Base-by-base conservation (phyloP, 768 basidiomycete genomes). In the Pisolithus tinctorius region DNA sequence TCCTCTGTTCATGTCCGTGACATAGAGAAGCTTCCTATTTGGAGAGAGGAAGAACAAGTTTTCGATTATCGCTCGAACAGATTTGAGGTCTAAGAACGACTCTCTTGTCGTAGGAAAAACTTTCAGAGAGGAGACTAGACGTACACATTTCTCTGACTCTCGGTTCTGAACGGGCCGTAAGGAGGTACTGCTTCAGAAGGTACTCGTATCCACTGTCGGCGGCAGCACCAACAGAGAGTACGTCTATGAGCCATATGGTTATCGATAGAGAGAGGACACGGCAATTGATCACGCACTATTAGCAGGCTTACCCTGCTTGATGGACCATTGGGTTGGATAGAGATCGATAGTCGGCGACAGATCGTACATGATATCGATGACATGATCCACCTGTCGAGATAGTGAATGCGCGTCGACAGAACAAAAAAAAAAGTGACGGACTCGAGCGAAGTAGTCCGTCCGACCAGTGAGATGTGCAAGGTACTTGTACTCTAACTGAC, bases 181-280 rank as follows among this genome's bases (percentile, higher is more conserved):
- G 64, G 13, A 86, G 71, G 59, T 76, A 85, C 56, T 81, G 80
- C 56, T 86, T 86, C 34, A 86, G 72, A 4, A 84, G 66, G 58
- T 85, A 85, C 62, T 86, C 84, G 57, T 86, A 81, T 11, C 75
- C 82, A 53, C 83, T 83, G 58, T 85, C 84, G 1, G 77, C 76
- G 9, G 63, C 72, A 1, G 81, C 81, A 17, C 82, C 83, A 30
- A 83, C 74, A 3, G 79, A 73, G 47, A 75, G 73, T 26, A 74
- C 72, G 6, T 53, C 74, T 76, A 51, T 20, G 49, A 31, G n/a
- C 34, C 10, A 4, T 20, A 45, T 37, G 5, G 26, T 20, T 20
- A 29, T 13, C 11, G 13, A 29, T 39, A 47, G 14, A 17, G 10
- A 20, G 8, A 10, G n/a, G 23, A 31, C 2, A 46, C 6, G 29